A percentile compares a stretch with the other conserved stretches of the same genome.
Conservation (phyloP, 495 filamentous ascomycete species). For the Penicillium canariense region DNA sequence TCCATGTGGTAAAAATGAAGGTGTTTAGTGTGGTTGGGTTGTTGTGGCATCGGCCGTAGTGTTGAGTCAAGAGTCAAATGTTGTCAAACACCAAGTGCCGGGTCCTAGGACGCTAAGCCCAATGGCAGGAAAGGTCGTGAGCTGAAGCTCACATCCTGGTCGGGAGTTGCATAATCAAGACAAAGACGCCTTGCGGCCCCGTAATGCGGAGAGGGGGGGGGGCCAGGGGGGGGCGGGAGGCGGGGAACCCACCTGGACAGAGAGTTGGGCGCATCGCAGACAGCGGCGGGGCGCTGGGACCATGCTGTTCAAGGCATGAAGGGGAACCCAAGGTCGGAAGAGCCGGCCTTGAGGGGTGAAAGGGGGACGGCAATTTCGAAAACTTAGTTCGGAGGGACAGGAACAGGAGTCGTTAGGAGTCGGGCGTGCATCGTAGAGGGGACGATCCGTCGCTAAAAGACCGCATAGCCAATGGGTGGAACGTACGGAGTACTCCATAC, state of each 20-base stretch:
- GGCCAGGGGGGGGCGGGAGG: not conserved
- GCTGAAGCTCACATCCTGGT: not conserved
- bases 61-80: no score
- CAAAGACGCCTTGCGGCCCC: not conserved
- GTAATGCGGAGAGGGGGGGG: not conserved
- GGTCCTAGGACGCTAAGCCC: not conserved
- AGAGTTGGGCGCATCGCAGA: constrained; percentile 28
- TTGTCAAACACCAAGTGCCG: not conserved
- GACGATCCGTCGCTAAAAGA: no score
- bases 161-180: not conserved
- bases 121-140: not conserved
- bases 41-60: not conserved
- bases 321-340: constrained; percentile 6
- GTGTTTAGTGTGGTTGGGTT: not conserved
- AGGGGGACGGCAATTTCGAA: constrained; percentile 13
- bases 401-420: no score
- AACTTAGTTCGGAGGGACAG: not conserved
- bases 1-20: not conserved
- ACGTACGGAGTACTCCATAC: no score
- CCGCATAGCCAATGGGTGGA: no score
- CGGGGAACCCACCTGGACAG: constrained; percentile 24
- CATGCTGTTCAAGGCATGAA: constrained; percentile 32
- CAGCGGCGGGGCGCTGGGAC: constrained; percentile 45
- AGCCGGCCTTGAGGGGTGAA: constrained; percentile 13
- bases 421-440: no score